These are phyloP conservation scores for Candida manassasensis DNA, from an alignment of 805 yeast genomes.

Conservation along the genomic window DNA sequence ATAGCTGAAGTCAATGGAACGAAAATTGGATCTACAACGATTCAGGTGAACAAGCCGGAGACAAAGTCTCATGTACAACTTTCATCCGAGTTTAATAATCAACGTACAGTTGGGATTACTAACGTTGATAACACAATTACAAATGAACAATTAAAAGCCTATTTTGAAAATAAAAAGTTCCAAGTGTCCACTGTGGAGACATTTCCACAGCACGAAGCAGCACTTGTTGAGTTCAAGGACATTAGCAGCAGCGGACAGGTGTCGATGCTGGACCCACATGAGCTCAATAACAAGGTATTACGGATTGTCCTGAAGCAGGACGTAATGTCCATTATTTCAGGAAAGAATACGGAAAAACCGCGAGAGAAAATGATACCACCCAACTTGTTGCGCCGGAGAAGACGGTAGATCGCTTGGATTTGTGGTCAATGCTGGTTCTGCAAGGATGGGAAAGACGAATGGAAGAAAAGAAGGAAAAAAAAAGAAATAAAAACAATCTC, in stretches of 20 bases:
- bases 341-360: neutral
- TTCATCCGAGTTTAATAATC: constrained; percentile 16
- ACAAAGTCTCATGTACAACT: constrained; percentile 18
- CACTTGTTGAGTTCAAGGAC: constrained; percentile 44
- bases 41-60: constrained; percentile 41
- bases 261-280: constrained; percentile 31
- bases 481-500: no score
- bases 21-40: constrained; percentile 40
- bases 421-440: no score
- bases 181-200: constrained; percentile 40
- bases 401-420: neutral
- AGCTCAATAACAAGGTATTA: neutral
- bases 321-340: neutral
- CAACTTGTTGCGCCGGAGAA: constrained; percentile 2
- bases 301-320: neutral
- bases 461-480: no score
- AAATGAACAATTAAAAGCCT: constrained; percentile 25
- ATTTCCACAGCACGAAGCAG: constrained; percentile 43
- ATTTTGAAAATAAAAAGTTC: constrained; percentile 26
- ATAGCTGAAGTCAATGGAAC: constrained; percentile 33
- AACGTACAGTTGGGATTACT: constrained; percentile 16
- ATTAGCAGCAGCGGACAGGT: constrained; percentile 49
- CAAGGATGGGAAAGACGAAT: no score
- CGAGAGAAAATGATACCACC: neutral
- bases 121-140: constrained; percentile 33